These are phyloP conservation scores for Exophiala dermatitidis DNA, from an alignment of 2,329 filamentous ascomycete genomes.

Conservation along the genomic window DNA sequence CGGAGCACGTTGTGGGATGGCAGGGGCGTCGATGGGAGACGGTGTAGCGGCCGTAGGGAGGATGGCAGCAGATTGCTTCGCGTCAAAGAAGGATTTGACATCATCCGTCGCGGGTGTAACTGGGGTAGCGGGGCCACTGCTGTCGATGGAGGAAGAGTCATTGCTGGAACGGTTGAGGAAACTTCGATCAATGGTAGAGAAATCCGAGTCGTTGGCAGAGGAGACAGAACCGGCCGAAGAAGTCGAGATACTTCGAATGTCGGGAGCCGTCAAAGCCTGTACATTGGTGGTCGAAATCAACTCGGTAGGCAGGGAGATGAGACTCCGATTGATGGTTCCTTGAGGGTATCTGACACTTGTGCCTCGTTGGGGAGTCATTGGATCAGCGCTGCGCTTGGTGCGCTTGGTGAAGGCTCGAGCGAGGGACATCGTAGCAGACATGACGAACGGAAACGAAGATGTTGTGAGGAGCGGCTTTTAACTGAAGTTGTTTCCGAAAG, in stretches of 20 bases:
- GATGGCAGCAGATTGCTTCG: slow-evolving; percentile 62
- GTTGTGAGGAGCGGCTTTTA: background rate
- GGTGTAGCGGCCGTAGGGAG: slow-evolving; percentile 46
- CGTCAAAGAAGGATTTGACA: slow-evolving; percentile 51
- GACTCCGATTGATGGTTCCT: slow-evolving; percentile 41
- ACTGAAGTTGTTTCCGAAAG: slow-evolving; percentile 1
- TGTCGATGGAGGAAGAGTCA: slow-evolving; percentile 33
- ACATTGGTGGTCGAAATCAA: slow-evolving; percentile 93
- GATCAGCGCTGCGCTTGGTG: slow-evolving; percentile 40
- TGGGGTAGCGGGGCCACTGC: slow-evolving; percentile 35
- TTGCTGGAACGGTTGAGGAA: slow-evolving; percentile 42
- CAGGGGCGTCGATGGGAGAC: slow-evolving; percentile 50
- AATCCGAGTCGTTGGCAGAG: slow-evolving; percentile 62
- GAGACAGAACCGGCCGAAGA: slow-evolving; percentile 47
- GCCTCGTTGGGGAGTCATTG: slow-evolving; percentile 39
- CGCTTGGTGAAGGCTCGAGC: slow-evolving; percentile 44
- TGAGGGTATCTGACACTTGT: slow-evolving; percentile 40
- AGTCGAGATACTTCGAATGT: slow-evolving; percentile 50
- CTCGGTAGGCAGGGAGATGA: slow-evolving; percentile 78
- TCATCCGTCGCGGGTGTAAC: slow-evolving; percentile 50
- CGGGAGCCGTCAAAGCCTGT: slow-evolving; percentile 88
- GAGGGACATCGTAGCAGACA: slow-evolving; percentile 30
- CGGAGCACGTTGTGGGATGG: slow-evolving; percentile 68
- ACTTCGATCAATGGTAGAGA: slow-evolving; percentile 41
- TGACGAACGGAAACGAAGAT: background rate